phyloP scores from a whole-genome alignment of 768 basidiomycete species.

The Mycena rosella region DNA sequence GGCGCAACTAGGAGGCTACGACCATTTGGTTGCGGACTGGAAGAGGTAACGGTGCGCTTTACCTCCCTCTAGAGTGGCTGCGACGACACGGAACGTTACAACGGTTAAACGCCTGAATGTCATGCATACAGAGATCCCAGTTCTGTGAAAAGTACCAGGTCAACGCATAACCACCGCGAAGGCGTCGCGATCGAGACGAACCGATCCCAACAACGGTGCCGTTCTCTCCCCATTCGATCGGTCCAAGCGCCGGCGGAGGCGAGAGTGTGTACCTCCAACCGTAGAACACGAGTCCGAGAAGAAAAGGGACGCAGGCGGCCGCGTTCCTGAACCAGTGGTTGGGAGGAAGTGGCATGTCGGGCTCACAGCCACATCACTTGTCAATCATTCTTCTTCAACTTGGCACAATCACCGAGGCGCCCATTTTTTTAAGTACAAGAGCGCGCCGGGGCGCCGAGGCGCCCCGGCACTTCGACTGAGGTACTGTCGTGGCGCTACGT shows the following conservation, averaged over 20 bases:
- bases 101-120: background rate
- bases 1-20: background rate
- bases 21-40: background rate
- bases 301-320: background rate
- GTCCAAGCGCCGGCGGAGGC: background rate
- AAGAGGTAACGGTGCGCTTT: background rate
- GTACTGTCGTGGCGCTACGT: no score
- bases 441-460: no score
- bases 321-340: background rate
- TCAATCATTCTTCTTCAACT: no score
- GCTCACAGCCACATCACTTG: no score
- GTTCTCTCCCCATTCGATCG: background rate
- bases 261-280: background rate
- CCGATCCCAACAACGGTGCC: background rate
- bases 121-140: background rate
- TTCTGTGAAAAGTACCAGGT: background rate
- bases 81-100: background rate
- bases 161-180: background rate
- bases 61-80: constrained; percentile 3
- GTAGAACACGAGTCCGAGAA: background rate
- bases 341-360: background rate
- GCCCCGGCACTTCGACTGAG: no score
- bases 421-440: no score
- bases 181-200: background rate
- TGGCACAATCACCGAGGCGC: no score